A percentile compares a stretch with the other conserved stretches of the same genome.
Evolutionary conservation across 2,329 filamentous ascomycete species (phyloP).

Genomic region (Sclerotinia minor): DNA sequence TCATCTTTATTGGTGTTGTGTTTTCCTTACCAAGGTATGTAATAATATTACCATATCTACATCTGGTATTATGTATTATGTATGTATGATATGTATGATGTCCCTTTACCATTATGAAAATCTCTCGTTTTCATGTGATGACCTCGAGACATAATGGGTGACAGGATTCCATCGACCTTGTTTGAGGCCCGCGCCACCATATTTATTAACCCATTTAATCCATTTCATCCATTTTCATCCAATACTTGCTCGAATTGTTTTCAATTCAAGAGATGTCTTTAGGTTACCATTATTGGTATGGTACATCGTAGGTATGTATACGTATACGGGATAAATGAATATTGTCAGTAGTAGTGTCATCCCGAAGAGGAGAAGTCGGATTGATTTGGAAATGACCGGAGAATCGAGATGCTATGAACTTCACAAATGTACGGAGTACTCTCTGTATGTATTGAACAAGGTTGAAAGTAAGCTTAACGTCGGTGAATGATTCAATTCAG

Average conservation of each 20-base stretch:
- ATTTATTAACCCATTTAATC: neutral
- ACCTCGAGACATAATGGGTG: slow-evolving; percentile 24
- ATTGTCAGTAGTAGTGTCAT: neutral
- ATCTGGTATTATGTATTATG: neutral
- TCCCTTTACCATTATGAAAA: neutral
- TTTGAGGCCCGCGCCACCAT: slow-evolving; percentile 18
- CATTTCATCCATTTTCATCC: neutral
- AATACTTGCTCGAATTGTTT: no score
- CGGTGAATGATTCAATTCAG: neutral
- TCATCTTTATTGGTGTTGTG: neutral
- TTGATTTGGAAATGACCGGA: neutral
- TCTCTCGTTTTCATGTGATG: slow-evolving; percentile 14
- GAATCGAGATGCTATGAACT: neutral
- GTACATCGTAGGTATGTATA: neutral
- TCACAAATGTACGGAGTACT: neutral
- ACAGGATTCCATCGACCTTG: slow-evolving; percentile 15
- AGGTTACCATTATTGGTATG: neutral
- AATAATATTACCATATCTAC: no score
- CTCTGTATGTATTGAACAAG: neutral
- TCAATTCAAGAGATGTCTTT: neutral
- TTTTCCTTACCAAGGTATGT: slow-evolving; percentile 12
- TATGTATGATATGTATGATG: neutral
- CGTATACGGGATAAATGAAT: neutral
- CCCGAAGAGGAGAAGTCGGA: neutral
- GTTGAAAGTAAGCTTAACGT: neutral